phyloP scores from a whole-genome alignment of 2,329 filamentous ascomycete species.

The Penicillium sp. region DNA sequence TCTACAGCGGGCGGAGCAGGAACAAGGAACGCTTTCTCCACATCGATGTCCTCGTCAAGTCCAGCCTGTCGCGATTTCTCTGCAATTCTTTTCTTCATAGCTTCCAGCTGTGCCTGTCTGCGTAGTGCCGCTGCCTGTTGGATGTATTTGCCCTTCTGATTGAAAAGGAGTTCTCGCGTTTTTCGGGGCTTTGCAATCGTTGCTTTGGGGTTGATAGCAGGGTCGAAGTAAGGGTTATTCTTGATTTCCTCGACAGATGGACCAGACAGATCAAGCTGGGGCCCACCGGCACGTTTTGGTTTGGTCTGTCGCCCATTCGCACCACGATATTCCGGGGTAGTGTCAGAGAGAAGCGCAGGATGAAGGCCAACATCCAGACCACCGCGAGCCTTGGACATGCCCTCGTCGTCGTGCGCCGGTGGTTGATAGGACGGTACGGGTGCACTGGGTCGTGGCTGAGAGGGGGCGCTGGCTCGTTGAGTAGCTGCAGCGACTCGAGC shows the following conservation, averaged over 20 bases:
- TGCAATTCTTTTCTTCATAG: slow-evolving; percentile 88
- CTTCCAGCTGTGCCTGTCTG: slow-evolving; percentile 77
- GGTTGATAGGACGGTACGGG: slow-evolving; percentile 33
- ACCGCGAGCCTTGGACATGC: slow-evolving; percentile 48
- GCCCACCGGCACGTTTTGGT: slow-evolving; percentile 46
- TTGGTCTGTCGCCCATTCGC: slow-evolving; percentile 40
- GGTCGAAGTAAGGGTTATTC: slow-evolving; percentile 76
- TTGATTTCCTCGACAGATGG: slow-evolving; percentile 51
- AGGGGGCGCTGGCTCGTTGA: slow-evolving; percentile 37
- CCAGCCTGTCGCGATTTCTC: slow-evolving; percentile 80
- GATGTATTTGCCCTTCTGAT: slow-evolving; percentile 94
- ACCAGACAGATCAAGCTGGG: slow-evolving; percentile 47
- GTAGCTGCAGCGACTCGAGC: slow-evolving; percentile 71
- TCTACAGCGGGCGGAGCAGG: slow-evolving; percentile 78
- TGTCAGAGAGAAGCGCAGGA: slow-evolving; percentile 57
- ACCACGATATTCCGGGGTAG: slow-evolving; percentile 38
- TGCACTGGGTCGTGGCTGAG: slow-evolving; percentile 40
- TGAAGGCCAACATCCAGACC: slow-evolving; percentile 69
- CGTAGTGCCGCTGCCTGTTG: slow-evolving; percentile 83
- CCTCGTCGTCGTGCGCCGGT: slow-evolving; percentile 43
- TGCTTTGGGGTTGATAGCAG: slow-evolving; percentile 54
- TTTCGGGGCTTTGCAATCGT: slow-evolving; percentile 54
- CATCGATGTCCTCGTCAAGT: slow-evolving; percentile 80
- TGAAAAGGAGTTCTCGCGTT: slow-evolving; percentile 74
- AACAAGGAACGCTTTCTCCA: slow-evolving; percentile 81